Evolutionary conservation across 2,329 filamentous ascomycete genomes (phyloP), one percentile per base, ranked within the genome.

Genomic region (Arthrocladium fulminans): DNA sequence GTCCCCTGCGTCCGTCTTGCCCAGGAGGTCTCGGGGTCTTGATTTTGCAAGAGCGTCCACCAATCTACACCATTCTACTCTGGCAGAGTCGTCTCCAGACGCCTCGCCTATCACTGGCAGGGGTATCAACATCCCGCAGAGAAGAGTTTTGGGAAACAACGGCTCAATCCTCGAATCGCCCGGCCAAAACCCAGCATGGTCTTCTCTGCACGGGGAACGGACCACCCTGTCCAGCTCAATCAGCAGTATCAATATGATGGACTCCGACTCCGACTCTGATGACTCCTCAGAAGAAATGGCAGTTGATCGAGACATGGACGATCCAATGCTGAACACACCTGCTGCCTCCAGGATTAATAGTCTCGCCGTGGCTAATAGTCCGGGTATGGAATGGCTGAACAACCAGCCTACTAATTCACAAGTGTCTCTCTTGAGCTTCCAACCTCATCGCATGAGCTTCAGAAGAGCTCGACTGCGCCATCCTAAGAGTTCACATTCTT

Each of bases 11-110:
- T 94, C 89, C 47, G 85, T 94, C 40, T 76, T 97, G 6, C 90
- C 90, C 15, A 81, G 90, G 55, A 83, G 89, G 52, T 96, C 89
- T 24, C 80, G 90, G 48, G 90, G 90, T 37, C 74, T 96, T 52
- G 90, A 97, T 68, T 97, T 95, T 66, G 90, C 90, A 34, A 79
- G 90, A 57, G 89, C 89, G 9, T 92, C 88, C 53, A 96, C 90
- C 9, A 94, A 89, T 63, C 74, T 98, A 19, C 92, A 97, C 67
- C 92, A 97, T 66, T 96, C 90, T 13, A 97, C 86, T 0, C 77
- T 97, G 7, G 89, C 90, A 48, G 87, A 95, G 63, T 85, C 86
- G 1, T 92, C 86, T 3, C 88, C 89, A 2, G 88, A 94, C 64
- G 92, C 88, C 0, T 96, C 89, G 0, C 92, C 92, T 0, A 83